Percentiles rank a stretch among this genome's conserved stretches.
Evolutionary conservation across 2,329 filamentous ascomycete genomes (phyloP).

Genomic region (Aspergillus phoenicis): DNA sequence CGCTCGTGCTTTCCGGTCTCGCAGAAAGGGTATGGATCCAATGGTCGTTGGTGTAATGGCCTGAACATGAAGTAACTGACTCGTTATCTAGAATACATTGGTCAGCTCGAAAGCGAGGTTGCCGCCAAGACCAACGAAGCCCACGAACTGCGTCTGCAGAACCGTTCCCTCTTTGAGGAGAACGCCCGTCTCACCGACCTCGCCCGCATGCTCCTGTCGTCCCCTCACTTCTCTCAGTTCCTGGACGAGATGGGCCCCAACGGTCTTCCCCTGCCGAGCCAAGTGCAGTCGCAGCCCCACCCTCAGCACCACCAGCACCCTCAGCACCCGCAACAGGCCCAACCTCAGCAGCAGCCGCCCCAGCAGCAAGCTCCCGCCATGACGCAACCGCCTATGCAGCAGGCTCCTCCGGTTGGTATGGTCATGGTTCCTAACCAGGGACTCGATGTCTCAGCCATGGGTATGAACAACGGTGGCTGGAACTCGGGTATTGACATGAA

Average conservation of each 20-base stretch:
- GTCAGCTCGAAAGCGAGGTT: slow-evolving; percentile 88
- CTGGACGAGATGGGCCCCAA: slow-evolving; percentile 70
- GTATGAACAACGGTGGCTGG: slow-evolving; percentile 53
- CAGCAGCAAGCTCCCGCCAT: slow-evolving; percentile 39
- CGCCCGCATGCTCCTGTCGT: slow-evolving; percentile 78
- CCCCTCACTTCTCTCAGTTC: slow-evolving; percentile 79
- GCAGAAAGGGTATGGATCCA: slow-evolving; percentile 80
- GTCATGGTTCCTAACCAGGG: slow-evolving; percentile 79
- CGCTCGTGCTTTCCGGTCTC: slow-evolving; percentile 93
- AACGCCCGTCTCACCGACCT: slow-evolving; percentile 78
- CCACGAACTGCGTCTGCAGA: slow-evolving; percentile 76
- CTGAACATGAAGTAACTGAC: slow-evolving; percentile 51
- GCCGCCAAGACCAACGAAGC: slow-evolving; percentile 81
- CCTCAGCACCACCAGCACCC: slow-evolving; percentile 43
- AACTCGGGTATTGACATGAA: slow-evolving; percentile 51
- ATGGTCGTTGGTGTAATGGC: background rate
- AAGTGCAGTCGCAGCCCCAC: slow-evolving; percentile 38
- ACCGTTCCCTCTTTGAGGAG: slow-evolving; percentile 79
- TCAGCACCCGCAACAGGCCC: slow-evolving; percentile 39
- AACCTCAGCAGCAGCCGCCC: slow-evolving; percentile 45
- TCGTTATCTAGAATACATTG: slow-evolving; percentile 80
- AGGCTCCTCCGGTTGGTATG: slow-evolving; percentile 69
- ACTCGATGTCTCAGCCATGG: slow-evolving; percentile 73
- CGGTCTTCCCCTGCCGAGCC: slow-evolving; percentile 47
- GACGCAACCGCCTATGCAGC: slow-evolving; percentile 50